phyloP scores from a whole-genome alignment of 768 basidiomycete genomes.

The Coprinellus micaceus region DNA sequence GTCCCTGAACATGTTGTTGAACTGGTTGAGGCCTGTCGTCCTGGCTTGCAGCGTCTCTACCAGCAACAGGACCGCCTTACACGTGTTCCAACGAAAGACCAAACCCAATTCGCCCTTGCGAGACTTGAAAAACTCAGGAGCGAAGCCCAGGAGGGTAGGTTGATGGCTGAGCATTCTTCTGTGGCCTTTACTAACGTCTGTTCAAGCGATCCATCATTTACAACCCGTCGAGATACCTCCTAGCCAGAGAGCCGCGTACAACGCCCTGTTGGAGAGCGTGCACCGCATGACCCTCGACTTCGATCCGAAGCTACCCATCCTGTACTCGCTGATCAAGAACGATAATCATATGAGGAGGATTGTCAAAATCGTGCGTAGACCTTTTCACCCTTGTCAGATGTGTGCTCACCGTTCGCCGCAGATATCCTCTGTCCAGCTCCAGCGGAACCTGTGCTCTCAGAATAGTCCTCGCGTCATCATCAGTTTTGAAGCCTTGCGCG shows the following conservation, averaged over 20 bases:
- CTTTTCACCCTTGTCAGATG: neutral
- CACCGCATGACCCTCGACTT: slow-evolving; percentile 43
- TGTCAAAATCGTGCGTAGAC: slow-evolving; percentile 49
- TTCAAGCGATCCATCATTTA: slow-evolving; percentile 34
- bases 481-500: slow-evolving; percentile 35
- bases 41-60: slow-evolving; percentile 37
- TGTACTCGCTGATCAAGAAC: slow-evolving; percentile 41
- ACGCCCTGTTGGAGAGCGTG: slow-evolving; percentile 45
- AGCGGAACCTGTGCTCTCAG: slow-evolving; percentile 36
- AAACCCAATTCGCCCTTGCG: slow-evolving; percentile 15
- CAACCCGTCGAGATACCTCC: slow-evolving; percentile 39
- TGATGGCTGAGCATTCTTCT: no score
- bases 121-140: slow-evolving; percentile 25
- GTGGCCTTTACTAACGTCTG: neutral
- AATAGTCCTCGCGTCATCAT: slow-evolving; percentile 41
- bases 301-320: slow-evolving; percentile 48
- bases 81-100: slow-evolving; percentile 17
- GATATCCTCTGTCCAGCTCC: slow-evolving; percentile 44
- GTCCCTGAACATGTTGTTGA: slow-evolving; percentile 49
- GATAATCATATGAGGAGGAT: slow-evolving; percentile 48
- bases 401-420: slow-evolving; percentile 20
- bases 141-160: no score
- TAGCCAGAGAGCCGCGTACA: slow-evolving; percentile 54
- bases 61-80: slow-evolving; percentile 29
- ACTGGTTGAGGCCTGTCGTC: slow-evolving; percentile 55